phyloP scores from a whole-genome alignment of 441 rosid species.

The Brassica balearica region DNA sequence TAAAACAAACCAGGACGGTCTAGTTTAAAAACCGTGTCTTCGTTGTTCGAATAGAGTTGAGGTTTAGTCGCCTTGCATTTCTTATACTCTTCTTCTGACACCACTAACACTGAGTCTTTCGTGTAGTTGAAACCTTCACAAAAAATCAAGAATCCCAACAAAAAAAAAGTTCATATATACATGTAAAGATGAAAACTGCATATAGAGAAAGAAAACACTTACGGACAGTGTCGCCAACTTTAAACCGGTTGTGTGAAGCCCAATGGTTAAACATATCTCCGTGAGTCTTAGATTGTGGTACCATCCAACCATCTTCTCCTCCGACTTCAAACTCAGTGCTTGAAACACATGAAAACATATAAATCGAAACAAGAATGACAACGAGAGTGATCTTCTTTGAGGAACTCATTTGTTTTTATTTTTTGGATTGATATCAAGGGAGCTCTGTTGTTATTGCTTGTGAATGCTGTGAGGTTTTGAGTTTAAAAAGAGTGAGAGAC shows the following conservation, averaged over 20 bases:
- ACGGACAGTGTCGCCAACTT: slow-evolving; percentile 69
- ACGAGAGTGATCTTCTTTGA: slow-evolving; percentile 26
- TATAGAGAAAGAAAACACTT: slow-evolving; percentile 39
- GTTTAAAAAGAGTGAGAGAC: slow-evolving; percentile 42
- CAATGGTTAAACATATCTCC: slow-evolving; percentile 63
- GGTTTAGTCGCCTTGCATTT: slow-evolving; percentile 82
- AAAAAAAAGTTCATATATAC: neutral
- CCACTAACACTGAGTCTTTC: slow-evolving; percentile 82
- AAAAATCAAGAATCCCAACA: neutral
- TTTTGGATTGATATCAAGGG: slow-evolving; percentile 7
- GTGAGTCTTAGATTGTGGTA: slow-evolving; percentile 49
- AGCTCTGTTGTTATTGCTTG: neutral
- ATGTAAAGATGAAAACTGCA: slow-evolving; percentile 9
- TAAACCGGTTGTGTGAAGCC: slow-evolving; percentile 87
- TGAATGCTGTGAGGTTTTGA: slow-evolving; percentile 15
- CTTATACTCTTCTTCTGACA: slow-evolving; percentile 70
- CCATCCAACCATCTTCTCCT: slow-evolving; percentile 64
- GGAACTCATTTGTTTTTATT: slow-evolving; percentile 34
- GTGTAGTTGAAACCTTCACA: slow-evolving; percentile 70
- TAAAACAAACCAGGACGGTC: slow-evolving; percentile 70
- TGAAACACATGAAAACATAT: slow-evolving; percentile 40
- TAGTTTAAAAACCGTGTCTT: slow-evolving; percentile 61
- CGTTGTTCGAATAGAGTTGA: slow-evolving; percentile 76
- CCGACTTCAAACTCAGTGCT: slow-evolving; percentile 62
- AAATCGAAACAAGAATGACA: slow-evolving; percentile 24